Evolutionary conservation across 2,329 filamentous ascomycete species (phyloP), one percentile per base, ranked within the genome.

Genomic region (Penicillium paneum): DNA sequence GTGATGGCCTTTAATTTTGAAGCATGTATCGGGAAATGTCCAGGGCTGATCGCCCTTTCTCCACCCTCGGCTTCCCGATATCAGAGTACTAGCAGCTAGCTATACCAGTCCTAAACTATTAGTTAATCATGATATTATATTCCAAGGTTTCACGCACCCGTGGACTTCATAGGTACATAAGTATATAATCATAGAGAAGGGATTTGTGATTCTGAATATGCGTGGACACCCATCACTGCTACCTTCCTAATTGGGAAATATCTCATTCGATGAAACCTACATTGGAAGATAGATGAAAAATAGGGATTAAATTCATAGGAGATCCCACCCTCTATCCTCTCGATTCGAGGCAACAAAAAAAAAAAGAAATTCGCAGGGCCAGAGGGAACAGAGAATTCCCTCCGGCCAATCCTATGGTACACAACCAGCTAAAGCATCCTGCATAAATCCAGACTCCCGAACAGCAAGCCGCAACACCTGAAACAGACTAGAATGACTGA

Each of bases 41-140:
- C 24, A 44, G 2, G 46, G 53, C 11, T 19, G 57, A 59, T 59
- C 57, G 44, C n/a, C 55, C 51, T 41, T 49, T 52, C 46, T 49
- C 54, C 43, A 56, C 52, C 15, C 10, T 41, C 40, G 19, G 21
- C 39, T 31, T 49, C 38, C 50, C 43, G 29, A 31, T 34, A 44
- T 40, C 15, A 26, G n/a, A 8, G 8, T 13, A 32, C 35, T 41
- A 28, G 5, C 10, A 17, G 5, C 15, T 15, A 35, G 2, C 15
- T 17, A 8, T 24, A 17, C 3, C 3, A 52, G 13, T 8, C 28
- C 13, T 24, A 17, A 15, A 19, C 13, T 32, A 19, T 26, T 34
- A 29, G 8, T 29, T 21, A 31, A 29, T 38, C 8, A 48, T 28
- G n/a, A 21, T 41, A 17, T 10, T 31, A 40, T 32, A 41, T 32